Evolutionary conservation across 306 rosid genomes (phyloP), one percentile per base, ranked within the genome.

Genomic region (Oxytropis ochrocephala): DNA sequence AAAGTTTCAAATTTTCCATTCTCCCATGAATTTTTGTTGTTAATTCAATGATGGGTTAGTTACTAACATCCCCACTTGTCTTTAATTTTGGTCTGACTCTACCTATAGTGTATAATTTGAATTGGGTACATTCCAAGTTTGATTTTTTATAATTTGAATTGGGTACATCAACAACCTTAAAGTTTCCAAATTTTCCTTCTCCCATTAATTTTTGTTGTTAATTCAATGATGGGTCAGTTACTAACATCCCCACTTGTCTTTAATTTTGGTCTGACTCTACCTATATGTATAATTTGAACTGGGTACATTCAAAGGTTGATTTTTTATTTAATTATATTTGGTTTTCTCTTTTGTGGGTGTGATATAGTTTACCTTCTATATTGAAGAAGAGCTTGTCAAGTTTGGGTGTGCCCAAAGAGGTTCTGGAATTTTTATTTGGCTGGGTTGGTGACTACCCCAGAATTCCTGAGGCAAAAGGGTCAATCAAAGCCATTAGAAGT

Each of bases 381-480:
- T 13, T 89, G 81, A 87, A 65, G 83, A 79, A 72, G 69, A 85
- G 79, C 55, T 81, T 94, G 91, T 78, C 79, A 14, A 84, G 87
- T 74, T 48, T 94, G 71, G 97, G 97, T 18, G 69, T 94, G 78
- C 85, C 99, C 38, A 57, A 79, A 67, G 86, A 69, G 81, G 35
- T 84, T 72, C 57, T 91, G 62, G 88, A 85, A 0, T 41, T 85
- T 53, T 52, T 94, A 30, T 90, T 87, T 27, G 86, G 69, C 24
- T 30, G 54, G 11, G 29, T 24, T 24, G 29, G 29, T 1, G 29
- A 24, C 29, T 70, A 78, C 65, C 88, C 81, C 18, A 85, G 63
- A 70, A 80, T 94, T 82, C 99, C 99, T 4, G 96, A 88, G 80
- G 99, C 97, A 42, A 90, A 83, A 84, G 99, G 97, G 51, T 77